Base-by-base conservation (phyloP, 1,284 basidiomycete genomes). In the Pseudozyma hubeiensis region DNA sequence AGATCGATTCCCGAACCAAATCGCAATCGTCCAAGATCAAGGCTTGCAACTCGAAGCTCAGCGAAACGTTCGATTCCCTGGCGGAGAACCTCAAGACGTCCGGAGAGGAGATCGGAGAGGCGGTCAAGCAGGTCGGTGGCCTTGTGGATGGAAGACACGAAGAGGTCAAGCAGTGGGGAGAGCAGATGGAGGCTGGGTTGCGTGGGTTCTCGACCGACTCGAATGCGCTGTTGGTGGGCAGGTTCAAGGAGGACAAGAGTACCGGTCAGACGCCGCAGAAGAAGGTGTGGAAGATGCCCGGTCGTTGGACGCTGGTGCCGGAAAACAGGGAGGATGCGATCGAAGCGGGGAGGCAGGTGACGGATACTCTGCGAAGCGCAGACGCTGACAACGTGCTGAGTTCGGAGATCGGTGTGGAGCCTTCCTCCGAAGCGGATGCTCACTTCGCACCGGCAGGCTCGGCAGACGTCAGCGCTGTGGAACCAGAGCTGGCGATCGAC, bases 241-340 rank as follows among this genome's bases (percentile, higher is more conserved):
- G 45, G n/a, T 60, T 63, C 14, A 61, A 54, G 29, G 41, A 63
- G 44, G 62, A 77, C 37, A 62, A 41, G 34, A 55, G 75, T 19
- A 79, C 80, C 10, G 79, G 77, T 13, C 55, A 64, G n/a, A 81
- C 80, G 24, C 78, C 78, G 34, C 70, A 74, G 53, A 78, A 78
- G 47, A 68, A 63, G 13, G 54, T 35, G 17, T 75, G 65, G 64
- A 57, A 65, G 48, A 43, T 74, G 55, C 64, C 72, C 3, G 55
- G 50, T 1, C 34, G 55, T 16, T 79, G 77, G 76, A 51, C 55
- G 17, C 54, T 79, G 4, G 78, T 81, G 16, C 76, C 79, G 1
- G 39, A 44, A 7, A 63, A 67, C 35, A 64, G 76, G 14, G 45
- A 54, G 33, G 68, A 64, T 40, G 79, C 77, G 7, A 67, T 81